Evolutionary conservation across 495 filamentous ascomycete species (phyloP), one percentile per base, ranked within the genome.

Genomic region (Cudoniella acicularis): DNA sequence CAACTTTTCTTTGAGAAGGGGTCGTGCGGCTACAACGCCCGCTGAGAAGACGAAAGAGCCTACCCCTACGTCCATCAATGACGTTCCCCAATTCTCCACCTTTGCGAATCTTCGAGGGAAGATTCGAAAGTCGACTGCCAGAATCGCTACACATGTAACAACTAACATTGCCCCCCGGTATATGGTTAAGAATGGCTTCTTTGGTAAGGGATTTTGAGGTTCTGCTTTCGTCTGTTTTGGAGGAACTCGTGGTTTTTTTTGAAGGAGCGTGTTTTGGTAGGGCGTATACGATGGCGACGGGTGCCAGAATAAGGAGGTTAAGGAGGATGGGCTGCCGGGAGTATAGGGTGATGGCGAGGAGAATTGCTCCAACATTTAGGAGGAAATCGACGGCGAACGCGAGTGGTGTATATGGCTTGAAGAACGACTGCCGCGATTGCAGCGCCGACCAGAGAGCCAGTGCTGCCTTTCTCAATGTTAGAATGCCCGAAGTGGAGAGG

Each of bases 51-150:
- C 94, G 67, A 99, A 99, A 1, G 92, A 96, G 3, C 94, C 94
- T 47, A 99, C 94, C 10, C 94, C 94, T 65, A 98, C 79, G 72
- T 99, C 94, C 94, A 99, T 99, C 60, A 99, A 70, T 2, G 92
- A 97, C 20, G 94, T 97, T 20, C 94, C 94, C 92, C 94, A 99
- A 40, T 87, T 97, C 73, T 99, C 94, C 0, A 92, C 94, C 75
- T 99, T 99, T 18, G 91, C 94, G 67, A 97, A 97, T 3, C 94
- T 87, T 1, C 94, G 84, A 1, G 94, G 94, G 62, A 99, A 99
- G 51, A 95, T 74, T 18, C 77, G 83, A 67, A 99, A 99, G 73
- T 99, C 94, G 20, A 99, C 94, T 10, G 95, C 94, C n/a, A 99
- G 81, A 61, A 99, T 98, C 49, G 91, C 90, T 23, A 92, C 70